Evolutionary conservation across 2,329 filamentous ascomycete species (phyloP).

Genomic region (Fusarium lateritium): DNA sequence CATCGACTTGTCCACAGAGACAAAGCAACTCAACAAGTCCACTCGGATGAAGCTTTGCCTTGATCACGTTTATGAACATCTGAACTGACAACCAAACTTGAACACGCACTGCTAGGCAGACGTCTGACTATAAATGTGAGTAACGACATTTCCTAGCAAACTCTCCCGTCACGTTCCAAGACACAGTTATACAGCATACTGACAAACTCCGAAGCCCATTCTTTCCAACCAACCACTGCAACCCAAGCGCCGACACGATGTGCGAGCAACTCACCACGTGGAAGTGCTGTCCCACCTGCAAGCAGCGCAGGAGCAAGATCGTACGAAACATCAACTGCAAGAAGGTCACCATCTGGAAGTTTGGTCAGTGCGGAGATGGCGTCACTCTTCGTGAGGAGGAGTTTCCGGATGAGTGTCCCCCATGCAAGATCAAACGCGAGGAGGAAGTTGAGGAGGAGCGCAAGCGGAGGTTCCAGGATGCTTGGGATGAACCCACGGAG

Average conservation of each 20-base stretch:
- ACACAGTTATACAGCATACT: not conserved
- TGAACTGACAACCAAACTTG: not conserved
- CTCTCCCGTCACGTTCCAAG: not conserved
- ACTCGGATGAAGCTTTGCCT: too few species aligned
- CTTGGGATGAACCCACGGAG: slow-evolving; percentile 6
- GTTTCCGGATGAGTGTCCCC: not conserved
- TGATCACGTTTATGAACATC: not conserved
- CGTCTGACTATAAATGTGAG: not conserved
- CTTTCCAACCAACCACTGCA: not conserved
- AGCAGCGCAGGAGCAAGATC: not conserved
- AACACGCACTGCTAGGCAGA: not conserved
- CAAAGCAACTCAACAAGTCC: not conserved
- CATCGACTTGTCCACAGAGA: not conserved
- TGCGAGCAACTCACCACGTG: slow-evolving; percentile 16
- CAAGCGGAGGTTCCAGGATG: not conserved
- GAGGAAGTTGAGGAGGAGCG: not conserved
- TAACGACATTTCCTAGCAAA: not conserved
- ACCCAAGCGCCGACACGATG: not conserved
- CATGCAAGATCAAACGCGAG: not conserved
- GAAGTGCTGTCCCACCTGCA: slow-evolving; percentile 1
- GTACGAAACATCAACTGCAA: slow-evolving; percentile 18
- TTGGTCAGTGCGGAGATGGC: not conserved
- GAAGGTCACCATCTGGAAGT: slow-evolving; percentile 1
- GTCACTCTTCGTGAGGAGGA: not conserved
- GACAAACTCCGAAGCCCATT: not conserved